A percentile compares a stretch with the other conserved stretches of the same genome.
phyloP scores from a whole-genome alignment of 768 basidiomycete genomes.

The Amanita muscaria region DNA sequence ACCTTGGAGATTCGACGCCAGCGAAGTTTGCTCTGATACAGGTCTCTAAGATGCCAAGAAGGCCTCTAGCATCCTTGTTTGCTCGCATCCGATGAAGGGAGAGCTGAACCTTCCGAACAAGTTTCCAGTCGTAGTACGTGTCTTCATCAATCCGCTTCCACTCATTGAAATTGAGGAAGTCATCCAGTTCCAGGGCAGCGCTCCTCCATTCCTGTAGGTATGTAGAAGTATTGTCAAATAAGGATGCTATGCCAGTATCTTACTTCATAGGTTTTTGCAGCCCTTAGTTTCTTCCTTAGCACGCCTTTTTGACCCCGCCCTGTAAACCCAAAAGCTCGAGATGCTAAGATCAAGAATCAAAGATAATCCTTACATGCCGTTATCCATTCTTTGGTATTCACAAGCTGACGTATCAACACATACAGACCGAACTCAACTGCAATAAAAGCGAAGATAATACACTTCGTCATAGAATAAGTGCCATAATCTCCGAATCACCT shows the following conservation, averaged over 20 bases:
- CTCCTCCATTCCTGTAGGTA: constrained; percentile 73
- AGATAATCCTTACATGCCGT: constrained; percentile 59
- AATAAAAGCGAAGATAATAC: constrained; percentile 79
- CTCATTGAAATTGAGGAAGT: constrained; percentile 73
- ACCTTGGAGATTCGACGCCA: constrained; percentile 81
- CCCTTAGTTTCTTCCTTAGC: constrained; percentile 67
- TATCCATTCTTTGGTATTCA: constrained; percentile 91
- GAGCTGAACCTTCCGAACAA: constrained; percentile 58
- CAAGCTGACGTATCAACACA: constrained; percentile 80
- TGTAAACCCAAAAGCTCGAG: constrained; percentile 18
- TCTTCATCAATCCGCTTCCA: constrained; percentile 91
- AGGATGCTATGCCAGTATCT: background rate
- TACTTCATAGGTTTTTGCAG: constrained; percentile 67
- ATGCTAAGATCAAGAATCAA: constrained; percentile 13
- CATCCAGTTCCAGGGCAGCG: constrained; percentile 70
- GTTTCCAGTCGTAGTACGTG: constrained; percentile 84
- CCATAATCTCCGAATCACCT: too few relatives aligned
- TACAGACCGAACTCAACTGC: constrained; percentile 79
- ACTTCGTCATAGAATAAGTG: too few relatives aligned
- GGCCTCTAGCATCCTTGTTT: constrained; percentile 73
- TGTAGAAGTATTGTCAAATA: background rate
- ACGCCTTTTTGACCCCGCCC: constrained; percentile 82
- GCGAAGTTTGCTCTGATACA: constrained; percentile 91
- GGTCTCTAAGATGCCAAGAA: constrained; percentile 85
- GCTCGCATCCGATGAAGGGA: constrained; percentile 66